Conservation (phyloP, 192 early-diverging fungal species). For the Thoreauomyces humboldtii region DNA sequence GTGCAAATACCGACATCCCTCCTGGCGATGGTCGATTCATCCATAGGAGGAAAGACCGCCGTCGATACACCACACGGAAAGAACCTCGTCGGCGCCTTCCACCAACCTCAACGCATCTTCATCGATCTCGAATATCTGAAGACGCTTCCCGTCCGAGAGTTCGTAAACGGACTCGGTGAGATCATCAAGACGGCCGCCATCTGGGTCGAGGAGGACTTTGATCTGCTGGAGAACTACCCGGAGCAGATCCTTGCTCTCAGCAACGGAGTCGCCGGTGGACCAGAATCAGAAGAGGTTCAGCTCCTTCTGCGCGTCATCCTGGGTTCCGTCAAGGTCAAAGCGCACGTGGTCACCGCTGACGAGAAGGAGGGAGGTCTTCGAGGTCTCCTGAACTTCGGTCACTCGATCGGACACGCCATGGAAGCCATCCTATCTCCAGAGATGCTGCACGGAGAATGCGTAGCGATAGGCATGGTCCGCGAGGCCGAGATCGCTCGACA, state of each 20-base stretch:
- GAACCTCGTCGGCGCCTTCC: slow-evolving; percentile 94
- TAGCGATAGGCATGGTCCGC: slow-evolving; percentile 90
- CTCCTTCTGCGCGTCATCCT: slow-evolving; percentile 80
- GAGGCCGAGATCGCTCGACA: slow-evolving; percentile 92
- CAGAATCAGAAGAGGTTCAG: slow-evolving; percentile 9
- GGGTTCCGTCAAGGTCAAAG: slow-evolving; percentile 87
- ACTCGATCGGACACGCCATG: slow-evolving; percentile 94
- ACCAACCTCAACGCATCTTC: slow-evolving; percentile 91
- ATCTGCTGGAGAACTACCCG: slow-evolving; percentile 78
- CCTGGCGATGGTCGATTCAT: slow-evolving; percentile 97
- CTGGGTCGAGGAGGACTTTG: slow-evolving; percentile 84
- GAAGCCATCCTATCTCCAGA: slow-evolving; percentile 88
- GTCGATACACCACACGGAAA: slow-evolving; percentile 96
- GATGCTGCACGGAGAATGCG: slow-evolving; percentile 94
- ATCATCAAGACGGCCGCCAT: slow-evolving; percentile 98
- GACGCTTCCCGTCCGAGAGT: slow-evolving; percentile 87
- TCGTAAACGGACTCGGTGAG: slow-evolving; percentile 96
- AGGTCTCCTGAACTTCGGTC: slow-evolving; percentile 95
- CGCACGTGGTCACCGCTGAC: slow-evolving; percentile 91
- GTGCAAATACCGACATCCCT: slow-evolving; percentile 95
- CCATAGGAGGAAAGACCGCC: slow-evolving; percentile 94
- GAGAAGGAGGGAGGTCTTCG: slow-evolving; percentile 94
- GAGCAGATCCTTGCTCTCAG: slow-evolving; percentile 70
- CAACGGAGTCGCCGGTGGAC: background rate
- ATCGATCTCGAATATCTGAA: slow-evolving; percentile 84